Base-by-base conservation (phyloP, 1,139 yeast species). In the Scheffersomyces lignicola region DNA sequence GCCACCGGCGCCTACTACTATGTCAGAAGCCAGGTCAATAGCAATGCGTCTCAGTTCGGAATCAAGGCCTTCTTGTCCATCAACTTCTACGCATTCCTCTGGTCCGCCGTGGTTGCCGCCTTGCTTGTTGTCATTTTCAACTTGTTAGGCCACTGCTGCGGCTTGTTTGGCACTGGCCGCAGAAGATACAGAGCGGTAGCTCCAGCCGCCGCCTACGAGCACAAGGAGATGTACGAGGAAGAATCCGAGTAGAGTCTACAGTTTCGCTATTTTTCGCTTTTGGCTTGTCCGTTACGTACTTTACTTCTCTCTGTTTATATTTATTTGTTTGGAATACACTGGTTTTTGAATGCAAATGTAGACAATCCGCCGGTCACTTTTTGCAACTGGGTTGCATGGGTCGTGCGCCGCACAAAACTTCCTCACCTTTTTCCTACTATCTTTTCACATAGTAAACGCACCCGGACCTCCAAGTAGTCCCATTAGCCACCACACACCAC, bases 71-170 rank as follows among this genome's bases (percentile, higher is more conserved):
- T 39, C 48, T 51, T 69, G 33, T 69, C 76, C 2, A 55, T 60
- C 26, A 65, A 68, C 37, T 67, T 62, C 45, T 69, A 69, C 37
- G 77, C 76, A 2, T 67, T 65, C 45, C 42, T 54, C 11, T 69
- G 76, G 76, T 58, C 72, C 5, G 64, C 67, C 0, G 62, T 56
- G 1, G 70, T 54, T 17, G 69, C 73, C 3, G 62, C 72, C 3
- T 48, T 65, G 17, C 43, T 66, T 21, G 57, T 68, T 24, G 46
- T 59, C 7, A 31, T 64, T 7, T 52, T 69, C 45, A 61, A 62
- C 36, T 55, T 66, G 32, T 52, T 70, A 32, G 76, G 76, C 16
- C 73, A 69, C 45, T 69, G 73, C 42, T 64, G 69, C 42, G 75
- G 75, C 12, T 50, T 64, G 32, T 68, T 65, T 43, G 57, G 62